These are phyloP conservation scores for Mangifera indica DNA, from an alignment of 345 rosid species.

Conservation along the genomic window DNA sequence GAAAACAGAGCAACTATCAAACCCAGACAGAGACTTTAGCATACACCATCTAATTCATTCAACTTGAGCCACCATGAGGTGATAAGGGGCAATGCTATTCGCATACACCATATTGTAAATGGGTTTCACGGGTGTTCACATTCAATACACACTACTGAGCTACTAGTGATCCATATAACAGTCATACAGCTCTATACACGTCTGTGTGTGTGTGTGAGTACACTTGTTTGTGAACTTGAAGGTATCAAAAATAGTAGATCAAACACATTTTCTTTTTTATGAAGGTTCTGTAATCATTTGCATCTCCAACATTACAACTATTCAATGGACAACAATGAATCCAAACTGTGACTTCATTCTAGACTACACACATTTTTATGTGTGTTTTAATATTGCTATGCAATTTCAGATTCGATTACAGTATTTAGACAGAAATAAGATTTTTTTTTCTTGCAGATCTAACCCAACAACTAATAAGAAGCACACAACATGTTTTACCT, in stretches of 20 bases:
- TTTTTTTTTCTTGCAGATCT: background rate
- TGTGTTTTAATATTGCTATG: background rate
- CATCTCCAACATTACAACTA: background rate
- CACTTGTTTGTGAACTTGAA: background rate
- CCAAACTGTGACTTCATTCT: background rate
- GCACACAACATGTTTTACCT: constrained; percentile 43
- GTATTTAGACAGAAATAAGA: background rate
- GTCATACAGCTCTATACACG: background rate
- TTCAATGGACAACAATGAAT: background rate
- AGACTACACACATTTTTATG: background rate
- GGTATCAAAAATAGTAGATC: background rate
- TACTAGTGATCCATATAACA: background rate
- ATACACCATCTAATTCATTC: background rate
- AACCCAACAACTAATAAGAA: background rate
- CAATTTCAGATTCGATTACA: background rate
- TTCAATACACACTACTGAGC: background rate
- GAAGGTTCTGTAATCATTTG: background rate
- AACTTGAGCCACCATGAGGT: background rate
- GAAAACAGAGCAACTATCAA: background rate
- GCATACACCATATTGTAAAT: background rate
- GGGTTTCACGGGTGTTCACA: background rate
- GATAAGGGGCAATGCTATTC: background rate
- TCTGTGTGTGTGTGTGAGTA: background rate
- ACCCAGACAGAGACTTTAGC: background rate
- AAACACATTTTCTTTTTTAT: too few species aligned